Conservation (phyloP, 1,284 basidiomycete genomes). For the Boletus sp. region DNA sequence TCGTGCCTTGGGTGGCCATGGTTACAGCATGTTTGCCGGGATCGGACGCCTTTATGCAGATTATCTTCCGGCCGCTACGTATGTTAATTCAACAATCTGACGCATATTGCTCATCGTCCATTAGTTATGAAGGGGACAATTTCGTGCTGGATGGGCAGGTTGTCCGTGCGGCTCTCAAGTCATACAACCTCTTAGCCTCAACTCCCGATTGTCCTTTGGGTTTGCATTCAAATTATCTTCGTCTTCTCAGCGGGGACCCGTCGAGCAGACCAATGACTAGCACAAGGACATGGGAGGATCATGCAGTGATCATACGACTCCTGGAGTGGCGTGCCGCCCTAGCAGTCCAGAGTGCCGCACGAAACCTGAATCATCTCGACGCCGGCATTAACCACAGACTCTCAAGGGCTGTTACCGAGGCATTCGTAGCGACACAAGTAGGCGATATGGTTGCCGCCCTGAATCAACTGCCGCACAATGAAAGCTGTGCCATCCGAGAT, state of each 20-base stretch:
- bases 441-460: slow-evolving; percentile 45
- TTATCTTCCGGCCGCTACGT: slow-evolving; percentile 66
- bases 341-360: slow-evolving; percentile 51
- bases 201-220: slow-evolving; percentile 36
- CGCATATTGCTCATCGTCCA: not conserved
- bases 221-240: slow-evolving; percentile 53
- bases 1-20: slow-evolving; percentile 76
- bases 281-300: slow-evolving; percentile 10
- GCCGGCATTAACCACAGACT: slow-evolving; percentile 56
- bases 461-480: slow-evolving; percentile 27
- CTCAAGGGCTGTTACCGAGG: slow-evolving; percentile 63
- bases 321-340: slow-evolving; percentile 64
- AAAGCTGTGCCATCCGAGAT: slow-evolving; percentile 39
- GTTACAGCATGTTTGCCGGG: slow-evolving; percentile 69
- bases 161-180: slow-evolving; percentile 66
- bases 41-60: slow-evolving; percentile 65
- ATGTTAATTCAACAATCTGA: slow-evolving; percentile 21
- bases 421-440: slow-evolving; percentile 59
- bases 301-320: slow-evolving; percentile 40
- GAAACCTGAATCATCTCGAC: slow-evolving; percentile 40
- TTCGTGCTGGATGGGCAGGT: slow-evolving; percentile 74
- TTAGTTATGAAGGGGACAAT: slow-evolving; percentile 75
- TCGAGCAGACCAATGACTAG: slow-evolving; percentile 17
- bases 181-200: slow-evolving; percentile 38
- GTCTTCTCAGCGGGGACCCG: slow-evolving; percentile 39